These are phyloP conservation scores for Alternaria brassicicola DNA, from an alignment of 2,329 filamentous ascomycete genomes.

Conservation along the genomic window DNA sequence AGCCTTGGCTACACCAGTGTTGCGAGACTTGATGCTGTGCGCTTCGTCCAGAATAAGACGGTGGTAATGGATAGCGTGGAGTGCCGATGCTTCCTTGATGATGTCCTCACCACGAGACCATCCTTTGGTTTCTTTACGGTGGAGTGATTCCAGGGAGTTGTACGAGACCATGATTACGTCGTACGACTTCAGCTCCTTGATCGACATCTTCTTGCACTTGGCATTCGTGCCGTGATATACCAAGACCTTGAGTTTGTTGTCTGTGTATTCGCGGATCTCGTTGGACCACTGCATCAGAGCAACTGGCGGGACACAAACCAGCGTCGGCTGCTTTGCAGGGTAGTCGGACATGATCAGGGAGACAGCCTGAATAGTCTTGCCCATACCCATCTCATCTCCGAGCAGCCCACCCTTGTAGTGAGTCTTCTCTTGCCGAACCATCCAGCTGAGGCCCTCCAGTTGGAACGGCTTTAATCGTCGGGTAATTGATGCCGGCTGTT, in stretches of 20 bases:
- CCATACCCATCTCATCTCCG: constrained; percentile 98
- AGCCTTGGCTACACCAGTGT: constrained; percentile 89
- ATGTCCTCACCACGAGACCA: constrained; percentile 80
- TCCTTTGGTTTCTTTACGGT: constrained; percentile 90
- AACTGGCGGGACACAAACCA: constrained; percentile 91
- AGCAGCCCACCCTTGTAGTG: constrained; percentile 87
- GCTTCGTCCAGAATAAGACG: constrained; percentile 93
- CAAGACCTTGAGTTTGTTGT: constrained; percentile 87
- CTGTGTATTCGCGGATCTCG: constrained; percentile 70
- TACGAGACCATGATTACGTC: constrained; percentile 98
- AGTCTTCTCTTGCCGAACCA: constrained; percentile 85
- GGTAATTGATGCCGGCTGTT: constrained; percentile 78
- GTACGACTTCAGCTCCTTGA: constrained; percentile 77
- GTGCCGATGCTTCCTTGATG: constrained; percentile 75
- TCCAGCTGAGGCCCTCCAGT: constrained; percentile 91
- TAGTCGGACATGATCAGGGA: constrained; percentile 98
- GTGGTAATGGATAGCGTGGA: constrained; percentile 87
- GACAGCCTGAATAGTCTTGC: constrained; percentile 97
- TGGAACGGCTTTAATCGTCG: constrained; percentile 92
- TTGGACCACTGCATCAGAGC: constrained; percentile 91
- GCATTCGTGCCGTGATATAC: constrained; percentile 87
- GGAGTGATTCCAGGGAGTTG: constrained; percentile 86
- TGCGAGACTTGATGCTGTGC: constrained; percentile 90
- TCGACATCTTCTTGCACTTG: constrained; percentile 77
- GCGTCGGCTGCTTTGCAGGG: constrained; percentile 78